These are phyloP conservation scores for Solanum microdontum DNA, from an alignment of 257 asterid genomes.

Conservation along the genomic window DNA sequence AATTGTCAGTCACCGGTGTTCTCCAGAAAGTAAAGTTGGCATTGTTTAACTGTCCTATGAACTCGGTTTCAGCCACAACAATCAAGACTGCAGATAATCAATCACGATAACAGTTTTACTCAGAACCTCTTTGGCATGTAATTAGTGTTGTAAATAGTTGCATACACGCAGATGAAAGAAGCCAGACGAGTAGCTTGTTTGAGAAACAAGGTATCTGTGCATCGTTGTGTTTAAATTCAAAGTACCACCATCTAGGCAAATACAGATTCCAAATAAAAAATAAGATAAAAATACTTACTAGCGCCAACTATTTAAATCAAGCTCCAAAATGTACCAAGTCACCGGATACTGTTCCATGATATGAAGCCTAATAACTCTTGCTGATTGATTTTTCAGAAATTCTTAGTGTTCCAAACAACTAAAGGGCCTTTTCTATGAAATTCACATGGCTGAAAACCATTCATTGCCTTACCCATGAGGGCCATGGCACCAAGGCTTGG, in stretches of 20 bases:
- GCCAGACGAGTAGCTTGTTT: slow-evolving; percentile 1
- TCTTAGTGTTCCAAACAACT: slow-evolving; percentile 52
- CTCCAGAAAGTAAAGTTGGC: background rate
- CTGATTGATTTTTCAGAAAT: slow-evolving; percentile 10
- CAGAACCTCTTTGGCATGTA: background rate
- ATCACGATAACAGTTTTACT: background rate
- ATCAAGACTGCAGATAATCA: background rate
- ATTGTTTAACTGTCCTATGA: background rate
- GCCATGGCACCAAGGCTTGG: slow-evolving; percentile 93
- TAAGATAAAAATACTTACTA: background rate
- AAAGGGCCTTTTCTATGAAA: slow-evolving; percentile 37
- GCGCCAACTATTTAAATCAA: background rate
- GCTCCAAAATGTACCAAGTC: background rate
- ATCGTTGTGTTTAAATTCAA: background rate
- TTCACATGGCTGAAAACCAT: slow-evolving; percentile 39
- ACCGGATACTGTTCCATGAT: background rate
- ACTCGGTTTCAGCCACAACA: background rate
- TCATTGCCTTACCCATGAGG: slow-evolving; percentile 56
- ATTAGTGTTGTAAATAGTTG: background rate
- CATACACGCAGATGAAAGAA: background rate
- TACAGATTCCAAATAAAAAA: background rate
- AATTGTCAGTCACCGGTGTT: background rate
- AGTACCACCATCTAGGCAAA: background rate
- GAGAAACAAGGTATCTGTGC: background rate
- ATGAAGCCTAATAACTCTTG: background rate